These are phyloP conservation scores for Babesia caballi DNA, from an alignment of 169 alveolate genomes.

Conservation along the genomic window DNA sequence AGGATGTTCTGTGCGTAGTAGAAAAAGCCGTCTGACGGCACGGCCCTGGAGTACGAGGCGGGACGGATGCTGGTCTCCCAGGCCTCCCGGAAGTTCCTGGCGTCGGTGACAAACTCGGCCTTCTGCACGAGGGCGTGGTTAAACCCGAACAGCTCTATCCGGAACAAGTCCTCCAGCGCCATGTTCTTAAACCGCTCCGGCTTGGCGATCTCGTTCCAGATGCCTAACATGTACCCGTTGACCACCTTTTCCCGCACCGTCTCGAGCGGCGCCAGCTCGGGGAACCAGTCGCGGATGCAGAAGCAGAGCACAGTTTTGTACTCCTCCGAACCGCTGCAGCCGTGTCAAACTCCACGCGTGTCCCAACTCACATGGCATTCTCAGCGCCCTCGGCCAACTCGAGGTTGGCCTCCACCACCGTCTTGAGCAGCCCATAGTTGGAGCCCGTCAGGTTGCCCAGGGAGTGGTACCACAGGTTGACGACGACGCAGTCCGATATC, in stretches of 20 bases:
- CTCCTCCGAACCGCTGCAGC: slow-evolving; percentile 3
- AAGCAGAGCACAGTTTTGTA: slow-evolving; percentile 54
- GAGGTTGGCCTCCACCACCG: slow-evolving; percentile 84
- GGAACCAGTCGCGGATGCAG: slow-evolving; percentile 79
- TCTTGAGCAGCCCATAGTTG: slow-evolving; percentile 84
- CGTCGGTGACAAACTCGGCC: slow-evolving; percentile 72
- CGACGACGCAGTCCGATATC: slow-evolving; percentile 83
- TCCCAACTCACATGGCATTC: slow-evolving; percentile 15
- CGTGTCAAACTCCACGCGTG: not conserved
- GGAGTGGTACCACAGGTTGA: slow-evolving; percentile 84
- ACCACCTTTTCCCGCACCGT: slow-evolving; percentile 69
- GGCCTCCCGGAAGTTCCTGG: slow-evolving; percentile 43
- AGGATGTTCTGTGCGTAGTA: slow-evolving; percentile 70
- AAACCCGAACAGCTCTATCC: slow-evolving; percentile 78
- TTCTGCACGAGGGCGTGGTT: slow-evolving; percentile 75
- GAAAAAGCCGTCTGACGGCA: slow-evolving; percentile 87
- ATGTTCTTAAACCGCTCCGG: slow-evolving; percentile 45
- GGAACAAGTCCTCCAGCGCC: slow-evolving; percentile 47
- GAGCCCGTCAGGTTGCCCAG: slow-evolving; percentile 86
- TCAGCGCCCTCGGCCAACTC: slow-evolving; percentile 71
- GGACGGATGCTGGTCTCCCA: slow-evolving; percentile 74
- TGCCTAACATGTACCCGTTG: slow-evolving; percentile 73
- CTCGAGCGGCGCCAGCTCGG: slow-evolving; percentile 73
- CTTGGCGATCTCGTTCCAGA: slow-evolving; percentile 80
- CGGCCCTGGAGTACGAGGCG: slow-evolving; percentile 74